Conservation (phyloP, 345 rosid genomes). For the Fremontodendron californicum region DNA sequence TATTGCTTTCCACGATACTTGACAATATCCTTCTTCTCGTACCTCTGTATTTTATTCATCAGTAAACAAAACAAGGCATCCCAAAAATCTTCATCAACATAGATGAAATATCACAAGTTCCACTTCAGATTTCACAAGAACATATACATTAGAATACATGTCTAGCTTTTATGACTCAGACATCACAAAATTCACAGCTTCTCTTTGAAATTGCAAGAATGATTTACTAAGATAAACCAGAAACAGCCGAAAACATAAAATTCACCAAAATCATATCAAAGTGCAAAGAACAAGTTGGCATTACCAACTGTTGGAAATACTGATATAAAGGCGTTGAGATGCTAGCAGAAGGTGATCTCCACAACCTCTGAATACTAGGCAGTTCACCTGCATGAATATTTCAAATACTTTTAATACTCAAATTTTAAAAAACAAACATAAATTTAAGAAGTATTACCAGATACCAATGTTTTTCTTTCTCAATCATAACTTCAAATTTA, state of each 20-base stretch:
- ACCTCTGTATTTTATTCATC: not conserved
- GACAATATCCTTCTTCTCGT: not conserved
- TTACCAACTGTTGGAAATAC: conserved; percentile 68
- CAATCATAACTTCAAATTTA: not conserved
- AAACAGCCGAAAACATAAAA: not conserved
- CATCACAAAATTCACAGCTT: not conserved
- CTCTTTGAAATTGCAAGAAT: not conserved
- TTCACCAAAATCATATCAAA: not conserved
- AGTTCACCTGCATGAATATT: conserved; percentile 36
- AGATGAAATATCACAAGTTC: not conserved
- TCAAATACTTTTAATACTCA: not conserved
- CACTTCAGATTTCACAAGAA: not conserved
- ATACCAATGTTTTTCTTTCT: not conserved
- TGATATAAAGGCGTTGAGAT: conserved; percentile 52
- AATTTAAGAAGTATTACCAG: not conserved
- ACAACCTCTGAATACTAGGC: conserved; percentile 32
- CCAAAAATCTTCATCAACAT: not conserved
- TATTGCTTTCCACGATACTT: not conserved
- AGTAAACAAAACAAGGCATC: not conserved
- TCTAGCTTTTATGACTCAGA: not conserved
- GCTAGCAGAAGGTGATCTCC: conserved; percentile 36
- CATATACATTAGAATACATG: not conserved
- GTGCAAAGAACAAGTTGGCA: conserved; percentile 4
- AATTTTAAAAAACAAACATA: not conserved
- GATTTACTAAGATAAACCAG: not conserved